Evolutionary conservation across 2,329 filamentous ascomycete genomes (phyloP), one percentile per base, ranked within the genome.

Genomic region (Talaromyces pinophilus): DNA sequence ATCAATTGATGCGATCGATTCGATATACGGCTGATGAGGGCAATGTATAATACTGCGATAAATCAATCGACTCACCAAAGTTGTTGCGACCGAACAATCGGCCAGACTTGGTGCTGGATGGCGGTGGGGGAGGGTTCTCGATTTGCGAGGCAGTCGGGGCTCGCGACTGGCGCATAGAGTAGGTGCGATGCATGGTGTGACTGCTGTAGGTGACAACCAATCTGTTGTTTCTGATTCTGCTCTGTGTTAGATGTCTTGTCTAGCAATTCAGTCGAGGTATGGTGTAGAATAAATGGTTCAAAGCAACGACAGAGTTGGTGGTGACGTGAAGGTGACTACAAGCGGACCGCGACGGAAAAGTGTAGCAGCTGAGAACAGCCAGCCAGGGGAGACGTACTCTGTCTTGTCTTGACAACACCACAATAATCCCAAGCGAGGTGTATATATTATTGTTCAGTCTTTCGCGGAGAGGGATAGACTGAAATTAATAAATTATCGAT

Each of bases 161-260:
- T 86, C 95, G 90, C 81, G 92, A 90, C 82, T 96, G 91, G 90
- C 95, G 93, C 95, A 97, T 96, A 75, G 93, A 97, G 81, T 98
- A 99, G 71, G 95, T 97, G 80, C 94, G 93, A 87, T 99, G 95
- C 94, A 99, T 99, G 70, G 69, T 76, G 69, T 76, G 28, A 55
- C 40, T 48, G 59, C 35, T 15, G 46, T 38, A 25, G 50, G 46
- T 17, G 35, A 38, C 10, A 8, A 22, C 11, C 33, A 33, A 22
- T 38, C 33, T 57, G 10, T 48, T 54, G 33, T 52, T 30, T 30
- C 48, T 28, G 48, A 28, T 6, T 48, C n/a, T 48, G 44, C 2
- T 15, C 38, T 42, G 38, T 44, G 15, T 52, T 52, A 52, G 48
- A 48, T 22, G 44, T 13, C n/a, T 25, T 25, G 7, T 48, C 44